phyloP scores from a whole-genome alignment of 2,329 filamentous ascomycete genomes.

The Thyridium curvatum region DNA sequence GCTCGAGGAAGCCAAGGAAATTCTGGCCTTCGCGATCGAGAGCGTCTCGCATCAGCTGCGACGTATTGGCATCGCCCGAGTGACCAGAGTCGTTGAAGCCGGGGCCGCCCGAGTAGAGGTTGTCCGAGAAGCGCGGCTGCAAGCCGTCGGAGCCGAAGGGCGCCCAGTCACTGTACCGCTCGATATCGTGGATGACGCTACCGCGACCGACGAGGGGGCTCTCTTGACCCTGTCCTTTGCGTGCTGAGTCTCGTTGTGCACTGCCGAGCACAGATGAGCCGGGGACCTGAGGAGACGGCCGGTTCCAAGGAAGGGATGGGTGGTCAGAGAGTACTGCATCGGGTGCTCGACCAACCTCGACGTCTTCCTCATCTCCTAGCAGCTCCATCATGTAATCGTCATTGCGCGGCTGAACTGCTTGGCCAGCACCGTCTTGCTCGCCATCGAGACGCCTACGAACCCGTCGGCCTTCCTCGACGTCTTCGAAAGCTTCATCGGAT shows the following conservation, averaged over 20 bases:
- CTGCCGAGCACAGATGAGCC: conserved; percentile 38
- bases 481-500: conserved; percentile 36
- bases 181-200: conserved; percentile 30
- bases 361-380: conserved; percentile 31
- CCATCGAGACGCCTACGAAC: conserved; percentile 27
- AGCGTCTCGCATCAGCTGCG: conserved; percentile 22
- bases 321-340: conserved; percentile 62
- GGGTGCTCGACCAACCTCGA: conserved; percentile 67
- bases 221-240: conserved; percentile 21
- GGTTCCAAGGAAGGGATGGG: conserved; percentile 48
- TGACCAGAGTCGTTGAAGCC: conserved; percentile 10
- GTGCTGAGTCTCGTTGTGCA: conserved; percentile 30
- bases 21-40: conserved; percentile 39
- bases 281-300: conserved; percentile 37
- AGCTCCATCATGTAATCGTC: conserved; percentile 20
- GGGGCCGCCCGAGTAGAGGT: conserved; percentile 22
- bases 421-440: conserved; percentile 8
- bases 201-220: conserved; percentile 31
- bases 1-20: conserved; percentile 38
- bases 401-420: conserved; percentile 9
- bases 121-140: conserved; percentile 17
- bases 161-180: conserved; percentile 40
- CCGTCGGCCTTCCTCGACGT: conserved; percentile 22
- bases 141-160: conserved; percentile 25
- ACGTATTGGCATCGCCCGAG: conserved; percentile 14